phyloP scores from a whole-genome alignment of 1,139 yeast species.

The Magnusiomyces sp. region DNA sequence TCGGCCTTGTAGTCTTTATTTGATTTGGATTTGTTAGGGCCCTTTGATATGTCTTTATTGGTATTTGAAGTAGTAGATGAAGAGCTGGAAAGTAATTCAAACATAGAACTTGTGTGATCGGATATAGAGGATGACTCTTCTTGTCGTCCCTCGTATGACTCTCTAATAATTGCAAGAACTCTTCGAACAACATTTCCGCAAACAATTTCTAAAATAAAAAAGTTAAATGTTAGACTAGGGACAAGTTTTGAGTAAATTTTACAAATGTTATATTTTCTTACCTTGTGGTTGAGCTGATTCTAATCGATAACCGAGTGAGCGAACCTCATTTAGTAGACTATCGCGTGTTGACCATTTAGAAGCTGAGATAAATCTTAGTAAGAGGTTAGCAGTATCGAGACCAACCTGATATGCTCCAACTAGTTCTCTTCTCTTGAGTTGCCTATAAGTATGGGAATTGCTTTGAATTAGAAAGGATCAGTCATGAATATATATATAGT shows the following conservation, averaged over 20 bases:
- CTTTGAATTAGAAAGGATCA: background rate
- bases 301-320: constrained; percentile 37
- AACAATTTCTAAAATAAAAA: constrained; percentile 47
- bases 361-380: constrained; percentile 83
- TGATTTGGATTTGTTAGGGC: constrained; percentile 27
- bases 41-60: no score
- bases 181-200: constrained; percentile 89
- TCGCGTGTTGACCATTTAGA: constrained; percentile 78
- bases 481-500: constrained; percentile 8
- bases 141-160: constrained; percentile 57
- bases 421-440: constrained; percentile 63
- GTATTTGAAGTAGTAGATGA: no score
- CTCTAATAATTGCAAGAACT: constrained; percentile 79
- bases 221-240: background rate
- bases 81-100: constrained; percentile 47
- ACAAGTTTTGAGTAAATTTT: background rate
- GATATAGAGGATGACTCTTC: no score
- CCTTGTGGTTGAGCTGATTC: constrained; percentile 36
- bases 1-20: constrained; percentile 71
- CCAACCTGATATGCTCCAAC: constrained; percentile 73
- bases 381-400: constrained; percentile 72
- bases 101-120: constrained; percentile 62
- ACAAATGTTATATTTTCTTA: no score
- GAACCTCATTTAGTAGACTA: constrained; percentile 62
- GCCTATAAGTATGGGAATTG: background rate